Percentiles rank a stretch among this genome's conserved stretches.
These are phyloP conservation scores for Phyllosticta citrichinensis DNA, from an alignment of 2,329 filamentous ascomycete genomes.

Conservation along the genomic window DNA sequence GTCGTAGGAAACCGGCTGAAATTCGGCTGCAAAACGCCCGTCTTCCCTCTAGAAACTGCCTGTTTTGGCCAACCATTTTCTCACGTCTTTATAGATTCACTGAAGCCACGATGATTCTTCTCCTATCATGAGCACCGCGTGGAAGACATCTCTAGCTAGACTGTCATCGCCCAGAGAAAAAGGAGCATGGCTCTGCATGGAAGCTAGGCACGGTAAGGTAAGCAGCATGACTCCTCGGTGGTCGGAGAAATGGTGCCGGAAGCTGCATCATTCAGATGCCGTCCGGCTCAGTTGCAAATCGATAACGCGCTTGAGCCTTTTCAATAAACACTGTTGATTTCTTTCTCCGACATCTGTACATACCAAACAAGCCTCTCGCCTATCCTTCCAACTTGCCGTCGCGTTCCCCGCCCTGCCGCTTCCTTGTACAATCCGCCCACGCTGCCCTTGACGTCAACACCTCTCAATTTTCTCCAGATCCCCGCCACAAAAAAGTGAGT, in stretches of 20 bases:
- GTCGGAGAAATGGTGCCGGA: not conserved
- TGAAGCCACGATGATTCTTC: not conserved
- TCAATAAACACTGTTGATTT: not conserved
- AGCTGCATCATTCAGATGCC: not conserved
- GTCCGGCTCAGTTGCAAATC: not conserved
- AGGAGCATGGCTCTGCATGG: not conserved
- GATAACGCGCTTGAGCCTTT: not conserved
- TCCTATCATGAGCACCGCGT: not conserved
- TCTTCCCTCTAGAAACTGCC: not conserved
- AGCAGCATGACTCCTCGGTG: not conserved
- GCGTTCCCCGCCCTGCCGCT: not conserved
- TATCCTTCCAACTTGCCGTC: not conserved
- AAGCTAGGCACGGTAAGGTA: not conserved
- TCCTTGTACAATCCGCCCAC: not conserved
- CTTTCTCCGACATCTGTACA: not conserved
- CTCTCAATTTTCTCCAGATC: not conserved
- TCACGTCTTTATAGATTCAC: not conserved
- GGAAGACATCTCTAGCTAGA: not conserved
- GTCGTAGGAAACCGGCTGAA: not conserved
- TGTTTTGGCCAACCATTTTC: not conserved
- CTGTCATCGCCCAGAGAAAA: not conserved
- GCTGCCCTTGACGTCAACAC: not conserved
- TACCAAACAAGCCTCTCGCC: not conserved
- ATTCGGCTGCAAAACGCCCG: not conserved
- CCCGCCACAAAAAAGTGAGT: constrained; percentile 1